Evolutionary conservation across 345 rosid genomes (phyloP), one percentile per base, ranked within the genome.

Genomic region (Aurinia saxatilis): DNA sequence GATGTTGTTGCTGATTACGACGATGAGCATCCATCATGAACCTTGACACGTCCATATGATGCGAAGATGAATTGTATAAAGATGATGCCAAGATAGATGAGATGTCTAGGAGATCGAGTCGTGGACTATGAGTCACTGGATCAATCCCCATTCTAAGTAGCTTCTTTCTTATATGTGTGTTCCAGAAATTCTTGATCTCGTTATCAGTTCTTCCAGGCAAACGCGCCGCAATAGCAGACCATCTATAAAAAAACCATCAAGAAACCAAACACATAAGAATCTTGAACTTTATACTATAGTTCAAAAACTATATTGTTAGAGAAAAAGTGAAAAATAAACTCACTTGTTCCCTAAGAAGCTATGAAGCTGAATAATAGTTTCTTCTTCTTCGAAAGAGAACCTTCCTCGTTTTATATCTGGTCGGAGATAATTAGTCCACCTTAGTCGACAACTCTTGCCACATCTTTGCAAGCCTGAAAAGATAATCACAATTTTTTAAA

Each of bases 121-220:
- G 75, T 0, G 90, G 90, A 69, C 75, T 64, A 44, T 85, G 96
- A 15, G 92, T 88, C 8, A 88, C 96, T 1, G 96, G 96, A 70
- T 88, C 96, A 8, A 88, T 85, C 30, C 96, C 96, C 92, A 88
- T 85, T 31, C 88, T 79, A 19, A 88, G 86, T 25, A 88, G 70
- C 78, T 75, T 77, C 71, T 83, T 88, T 51, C 92, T 67, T 34
- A 88, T 79, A 73, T 88, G 88, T 4, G 96, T 88, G 77, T 88
- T 88, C 96, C 96, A 88, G 8, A 73, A 85, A 42, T 88, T 88
- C 57, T 88, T 88, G 29, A 88, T 85, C 62, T 88, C 96, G 29
- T 88, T 85, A 23, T 88, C 96, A 0, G 96, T 88, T 69, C 96
- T 75, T 63, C 96, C 96, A 1, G 96, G 96, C 66, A 88, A 79